phyloP scores from a whole-genome alignment of 1,139 yeast species.

The Saccharomyces hybrid region DNA sequence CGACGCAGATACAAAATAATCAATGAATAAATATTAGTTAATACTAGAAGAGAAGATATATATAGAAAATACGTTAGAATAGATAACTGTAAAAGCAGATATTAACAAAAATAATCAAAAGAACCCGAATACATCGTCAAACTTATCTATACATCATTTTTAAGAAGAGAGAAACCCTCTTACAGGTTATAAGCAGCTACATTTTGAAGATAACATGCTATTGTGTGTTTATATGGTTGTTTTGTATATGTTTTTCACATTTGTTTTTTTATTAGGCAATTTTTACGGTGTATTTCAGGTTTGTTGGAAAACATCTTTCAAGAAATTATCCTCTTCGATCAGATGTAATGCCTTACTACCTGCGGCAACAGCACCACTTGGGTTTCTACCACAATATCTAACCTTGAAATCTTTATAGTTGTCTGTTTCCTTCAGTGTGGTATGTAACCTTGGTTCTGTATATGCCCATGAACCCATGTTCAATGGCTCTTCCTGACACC shows the following conservation, averaged over 20 bases:
- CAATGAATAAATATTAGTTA: background rate
- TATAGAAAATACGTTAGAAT: background rate
- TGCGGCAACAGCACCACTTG: slow-evolving; percentile 97
- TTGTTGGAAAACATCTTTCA: slow-evolving; percentile 57
- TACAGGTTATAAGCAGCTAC: background rate
- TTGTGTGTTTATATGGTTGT: background rate
- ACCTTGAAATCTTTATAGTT: slow-evolving; percentile 48
- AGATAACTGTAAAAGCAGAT: background rate
- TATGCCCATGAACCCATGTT: slow-evolving; percentile 89
- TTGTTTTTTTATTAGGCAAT: background rate
- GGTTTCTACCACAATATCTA: slow-evolving; percentile 96
- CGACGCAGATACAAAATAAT: background rate
- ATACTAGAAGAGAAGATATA: background rate
- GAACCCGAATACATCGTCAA: background rate
- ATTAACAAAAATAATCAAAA: background rate
- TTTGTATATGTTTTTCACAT: background rate
- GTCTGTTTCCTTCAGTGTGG: slow-evolving; percentile 67
- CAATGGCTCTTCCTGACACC: slow-evolving; percentile 99
- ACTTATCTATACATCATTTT: background rate
- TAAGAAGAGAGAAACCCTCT: background rate
- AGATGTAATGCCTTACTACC: slow-evolving; percentile 85
- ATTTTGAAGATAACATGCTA: background rate
- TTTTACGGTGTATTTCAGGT: background rate
- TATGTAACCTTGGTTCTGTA: slow-evolving; percentile 72
- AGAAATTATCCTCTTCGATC: slow-evolving; percentile 83